These are phyloP conservation scores for Tritrichomonas musculus DNA, from an alignment of 208 protist species.

Conservation along the genomic window DNA sequence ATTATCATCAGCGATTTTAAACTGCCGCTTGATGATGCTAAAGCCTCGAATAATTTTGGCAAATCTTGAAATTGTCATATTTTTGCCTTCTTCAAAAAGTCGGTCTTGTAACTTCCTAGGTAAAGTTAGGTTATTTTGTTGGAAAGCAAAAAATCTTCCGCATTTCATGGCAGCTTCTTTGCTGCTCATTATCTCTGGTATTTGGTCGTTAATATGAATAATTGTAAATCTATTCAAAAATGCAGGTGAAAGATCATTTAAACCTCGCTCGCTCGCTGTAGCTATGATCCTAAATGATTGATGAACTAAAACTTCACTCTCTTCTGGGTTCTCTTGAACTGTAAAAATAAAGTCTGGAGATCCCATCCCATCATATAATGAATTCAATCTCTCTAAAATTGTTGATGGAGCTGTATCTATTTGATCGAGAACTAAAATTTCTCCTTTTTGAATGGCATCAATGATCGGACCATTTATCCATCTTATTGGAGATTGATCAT, in stretches of 20 bases:
- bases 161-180: too few species aligned
- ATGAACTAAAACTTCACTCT: not conserved
- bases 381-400: not conserved
- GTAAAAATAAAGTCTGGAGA: not conserved
- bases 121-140: too few species aligned
- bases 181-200: not conserved
- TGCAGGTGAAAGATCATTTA: not conserved
- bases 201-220: not conserved
- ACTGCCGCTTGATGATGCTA: too few species aligned
- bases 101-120: too few species aligned
- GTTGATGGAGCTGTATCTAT: not conserved
- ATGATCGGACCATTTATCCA: not conserved
- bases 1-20: too few species aligned
- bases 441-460: not conserved
- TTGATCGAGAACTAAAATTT: not conserved
- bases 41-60: too few species aligned
- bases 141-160: too few species aligned
- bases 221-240: not conserved
- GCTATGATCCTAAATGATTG: not conserved
- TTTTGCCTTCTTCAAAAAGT: too few species aligned
- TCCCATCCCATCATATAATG: not conserved
- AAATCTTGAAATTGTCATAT: too few species aligned
- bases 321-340: not conserved
- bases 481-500: not conserved
- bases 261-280: not conserved